Base-by-base conservation (phyloP, 2,329 filamentous ascomycete genomes). In the Verticillium alfalfae region DNA sequence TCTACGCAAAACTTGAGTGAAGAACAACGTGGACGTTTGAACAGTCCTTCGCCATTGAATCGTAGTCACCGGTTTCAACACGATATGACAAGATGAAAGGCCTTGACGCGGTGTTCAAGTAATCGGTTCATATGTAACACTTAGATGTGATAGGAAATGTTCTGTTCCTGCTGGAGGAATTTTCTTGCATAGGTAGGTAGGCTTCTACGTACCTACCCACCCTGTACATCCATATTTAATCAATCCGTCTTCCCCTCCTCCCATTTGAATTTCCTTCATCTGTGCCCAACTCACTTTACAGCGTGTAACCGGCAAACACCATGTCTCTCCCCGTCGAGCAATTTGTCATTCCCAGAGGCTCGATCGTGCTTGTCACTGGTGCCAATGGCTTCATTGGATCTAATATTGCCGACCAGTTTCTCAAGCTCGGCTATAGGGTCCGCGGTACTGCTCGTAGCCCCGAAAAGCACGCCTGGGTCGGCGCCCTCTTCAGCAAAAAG, bases 341-440 rank as follows among this genome's bases (percentile, higher is more conserved):
- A 18, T 45, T 45, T 8, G 9, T 45, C 16, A 66, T 72, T 10
- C 60, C 68, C 6, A 64, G 68, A 60, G 71, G 69, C 5, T 76
- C 76, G 0, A 66, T 67, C 0, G 69, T 80, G 18, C 71, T 81
- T 0, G 69, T 81, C 1, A 81, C 77, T 0, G 79, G 77, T 2
- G 70, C 66, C 36, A 80, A 77, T 41, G 78, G 79, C 2, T 72
- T 73, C 57, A 69, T 81, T 6, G 79, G 68, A 3, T 76, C 75
- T 0, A 72, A 80, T 16, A 70, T 78, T 7, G 74, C 71, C 4
- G 70, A 76, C 54, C 71, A 78, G 56, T 67, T 79, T 12, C 71
- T 81, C 0, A 59, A 66, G 0, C 67, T 67, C 0, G 79, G 79
- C 7, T 81, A 77, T 64, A 72, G 70, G 3, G 79, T 83, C 16